Percentiles rank a stretch among this genome's conserved stretches.
Conservation (phyloP, 495 filamentous ascomycete species). For the Talaromyces borbonicus region DNA sequence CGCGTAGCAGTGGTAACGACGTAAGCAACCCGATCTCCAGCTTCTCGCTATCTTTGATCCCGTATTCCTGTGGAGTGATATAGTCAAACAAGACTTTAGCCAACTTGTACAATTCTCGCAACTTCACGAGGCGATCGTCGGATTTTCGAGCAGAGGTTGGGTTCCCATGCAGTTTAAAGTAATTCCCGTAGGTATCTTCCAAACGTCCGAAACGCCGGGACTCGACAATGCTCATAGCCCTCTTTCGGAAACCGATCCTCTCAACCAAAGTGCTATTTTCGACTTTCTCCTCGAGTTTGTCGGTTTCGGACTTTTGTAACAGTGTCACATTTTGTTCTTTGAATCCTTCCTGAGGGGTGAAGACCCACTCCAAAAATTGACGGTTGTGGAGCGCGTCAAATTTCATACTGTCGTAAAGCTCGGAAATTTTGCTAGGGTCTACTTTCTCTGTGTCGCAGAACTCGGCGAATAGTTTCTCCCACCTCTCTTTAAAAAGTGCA, state of each 20-base stretch:
- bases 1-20: constrained; percentile 81
- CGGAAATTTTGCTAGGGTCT: constrained; percentile 94
- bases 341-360: constrained; percentile 67
- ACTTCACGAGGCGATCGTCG: constrained; percentile 73
- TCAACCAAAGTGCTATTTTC: constrained; percentile 35
- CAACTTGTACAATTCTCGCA: constrained; percentile 84
- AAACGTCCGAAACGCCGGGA: constrained; percentile 34
- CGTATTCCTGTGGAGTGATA: constrained; percentile 96
- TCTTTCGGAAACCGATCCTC: constrained; percentile 39
- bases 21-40: constrained; percentile 94
- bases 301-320: constrained; percentile 8
- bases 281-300: constrained; percentile 23
- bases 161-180: constrained; percentile 80
- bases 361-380: constrained; percentile 95
- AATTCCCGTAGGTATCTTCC: constrained; percentile 49
- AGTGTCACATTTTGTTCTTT: constrained; percentile 19
- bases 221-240: constrained; percentile 26
- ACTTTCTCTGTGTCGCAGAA: constrained; percentile 96
- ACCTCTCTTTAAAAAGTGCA: constrained; percentile 87
- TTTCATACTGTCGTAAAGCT: constrained; percentile 98
- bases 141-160: constrained; percentile 68
- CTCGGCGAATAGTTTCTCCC: constrained; percentile 97
- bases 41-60: constrained; percentile 88
- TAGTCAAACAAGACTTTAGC: constrained; percentile 97
- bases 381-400: constrained; percentile 97